Base-by-base conservation (phyloP, 495 filamentous ascomycete genomes). In the Podospora comata region DNA sequence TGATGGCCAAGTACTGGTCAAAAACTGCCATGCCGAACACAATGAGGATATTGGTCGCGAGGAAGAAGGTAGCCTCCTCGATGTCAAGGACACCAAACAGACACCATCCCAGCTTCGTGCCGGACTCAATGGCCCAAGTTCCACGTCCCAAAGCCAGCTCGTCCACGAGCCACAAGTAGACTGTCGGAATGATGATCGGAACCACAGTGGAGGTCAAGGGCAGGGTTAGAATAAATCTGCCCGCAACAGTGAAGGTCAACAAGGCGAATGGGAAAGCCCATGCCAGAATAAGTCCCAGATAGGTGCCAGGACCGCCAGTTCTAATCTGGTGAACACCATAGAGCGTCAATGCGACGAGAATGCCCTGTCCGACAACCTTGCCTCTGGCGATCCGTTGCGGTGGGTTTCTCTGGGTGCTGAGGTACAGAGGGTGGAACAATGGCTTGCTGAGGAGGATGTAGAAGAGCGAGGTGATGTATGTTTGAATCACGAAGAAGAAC, bases 401-500 rank as follows among this genome's bases (percentile, higher is more conserved):
- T 0, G 57, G 28, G 9, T 63, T 64, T 53, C 67, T 64, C 5
- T 65, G 65, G 26, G 64, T 75, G 13, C 73, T 76, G 56, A 91
- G 78, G 67, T 85, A 89, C 18, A 81, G 76, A 0, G 85, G 77
- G 65, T 87, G 82, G 23, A 91, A 85, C 18, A 87, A 76, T 28
- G 86, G 81, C 69, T 88, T 90, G 74, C 84, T 91, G 6, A 87
- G 70, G 3, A 91, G 76, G 9, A 87, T 78, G 73, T 92, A 92
- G 26, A 91, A 71, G 32, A 91, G 74, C 3, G 84, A 84, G 5
- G 89, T 91, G 73, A 83, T 88, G 73, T 90, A 92, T 6, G 89
- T 91, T 74, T 92, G 89, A 39, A 92, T 85, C n/a, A 90, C 74
- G 75, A 91, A 91, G 81, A 91, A 92, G 77, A 91, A 91, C 26